Evolutionary conservation across 306 rosid genomes (phyloP).

Genomic region (Gleditsia sinensis): DNA sequence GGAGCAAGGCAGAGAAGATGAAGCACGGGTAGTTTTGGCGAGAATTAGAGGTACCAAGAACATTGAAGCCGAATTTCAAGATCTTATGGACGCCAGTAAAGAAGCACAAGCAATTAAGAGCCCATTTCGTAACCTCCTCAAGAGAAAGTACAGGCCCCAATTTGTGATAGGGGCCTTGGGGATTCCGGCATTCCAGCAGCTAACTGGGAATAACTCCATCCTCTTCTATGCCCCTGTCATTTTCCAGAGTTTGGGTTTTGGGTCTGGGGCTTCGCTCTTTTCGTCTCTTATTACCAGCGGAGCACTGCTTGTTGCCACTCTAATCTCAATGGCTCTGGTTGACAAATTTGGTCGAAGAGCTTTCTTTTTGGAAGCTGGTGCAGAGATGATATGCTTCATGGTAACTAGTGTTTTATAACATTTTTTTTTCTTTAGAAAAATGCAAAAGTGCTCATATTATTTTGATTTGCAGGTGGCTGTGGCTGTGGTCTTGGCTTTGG

Average conservation of each 20-base stretch:
- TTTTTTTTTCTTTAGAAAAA: too few relatives aligned
- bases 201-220: too few relatives aligned
- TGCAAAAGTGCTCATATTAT: too few relatives aligned
- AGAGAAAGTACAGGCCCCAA: too few relatives aligned
- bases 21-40: conserved; percentile 53
- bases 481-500: conserved; percentile 50
- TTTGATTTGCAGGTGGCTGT: too few relatives aligned
- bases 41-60: conserved; percentile 67
- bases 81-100: too few relatives aligned
- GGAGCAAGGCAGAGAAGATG: conserved; percentile 59
- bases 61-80: too few relatives aligned
- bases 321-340: conserved; percentile 57
- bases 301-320: conserved; percentile 54
- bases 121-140: too few relatives aligned
- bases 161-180: too few relatives aligned
- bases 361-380: conserved; percentile 65
- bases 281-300: conserved; percentile 56
- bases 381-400: conserved; percentile 60
- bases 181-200: too few relatives aligned
- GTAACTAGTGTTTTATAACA: too few relatives aligned
- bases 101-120: too few relatives aligned
- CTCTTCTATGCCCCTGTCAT: conserved; percentile 65
- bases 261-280: conserved; percentile 59
- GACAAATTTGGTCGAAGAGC: conserved; percentile 66
- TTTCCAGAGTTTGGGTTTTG: conserved; percentile 67